A percentile compares a stretch with the other conserved stretches of the same genome.
These are phyloP conservation scores for Amanita molliuscula DNA, from an alignment of 768 basidiomycete genomes.

Conservation along the genomic window DNA sequence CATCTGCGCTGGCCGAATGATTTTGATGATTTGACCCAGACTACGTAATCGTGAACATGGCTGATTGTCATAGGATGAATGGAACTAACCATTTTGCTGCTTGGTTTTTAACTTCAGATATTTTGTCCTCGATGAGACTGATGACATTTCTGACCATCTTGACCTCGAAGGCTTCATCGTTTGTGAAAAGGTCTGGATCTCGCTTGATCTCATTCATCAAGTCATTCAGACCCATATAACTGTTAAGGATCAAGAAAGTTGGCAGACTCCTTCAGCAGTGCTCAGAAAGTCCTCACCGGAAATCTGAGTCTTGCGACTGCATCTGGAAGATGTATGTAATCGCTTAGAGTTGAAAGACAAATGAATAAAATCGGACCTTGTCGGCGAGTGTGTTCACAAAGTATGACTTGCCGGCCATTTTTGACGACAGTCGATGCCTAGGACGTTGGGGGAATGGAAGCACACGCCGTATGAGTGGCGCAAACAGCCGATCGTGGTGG, in stretches of 20 bases:
- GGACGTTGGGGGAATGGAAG: neutral
- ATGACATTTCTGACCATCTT: constrained; percentile 81
- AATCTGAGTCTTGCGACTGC: constrained; percentile 88
- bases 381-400: constrained; percentile 79
- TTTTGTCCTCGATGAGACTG: constrained; percentile 83
- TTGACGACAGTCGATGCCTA: neutral
- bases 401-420: constrained; percentile 73
- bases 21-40: constrained; percentile 84
- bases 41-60: constrained; percentile 28
- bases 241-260: constrained; percentile 20
- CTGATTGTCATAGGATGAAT: neutral
- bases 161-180: constrained; percentile 81
- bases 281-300: constrained; percentile 43
- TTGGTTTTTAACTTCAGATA: constrained; percentile 97
- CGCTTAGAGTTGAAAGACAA: neutral
- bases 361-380: constrained; percentile 36
- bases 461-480: neutral
- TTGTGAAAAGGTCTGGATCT: constrained; percentile 62
- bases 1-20: constrained; percentile 75
- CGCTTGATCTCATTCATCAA: constrained; percentile 81
- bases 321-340: constrained; percentile 36
- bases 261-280: constrained; percentile 14
- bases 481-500: neutral
- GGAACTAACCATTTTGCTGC: constrained; percentile 81
- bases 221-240: constrained; percentile 97